A percentile compares a stretch with the other conserved stretches of the same genome.
Conservation (phyloP, 2,329 filamentous ascomycete genomes). For the Alternaria alternata region DNA sequence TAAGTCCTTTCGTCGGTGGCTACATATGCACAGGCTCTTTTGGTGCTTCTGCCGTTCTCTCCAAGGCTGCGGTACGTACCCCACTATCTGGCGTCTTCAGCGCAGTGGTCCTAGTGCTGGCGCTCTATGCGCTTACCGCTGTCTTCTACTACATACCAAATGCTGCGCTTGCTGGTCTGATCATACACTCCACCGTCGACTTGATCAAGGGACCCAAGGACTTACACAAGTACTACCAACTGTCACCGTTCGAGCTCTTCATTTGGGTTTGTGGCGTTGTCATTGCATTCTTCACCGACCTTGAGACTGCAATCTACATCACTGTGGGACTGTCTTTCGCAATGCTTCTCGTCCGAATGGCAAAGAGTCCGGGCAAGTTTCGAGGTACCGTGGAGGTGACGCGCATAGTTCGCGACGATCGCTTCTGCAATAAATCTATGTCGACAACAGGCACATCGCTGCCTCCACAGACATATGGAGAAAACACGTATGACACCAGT, state of each 20-base stretch:
- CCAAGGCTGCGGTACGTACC: conserved; percentile 89
- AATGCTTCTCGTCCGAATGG: conserved; percentile 75
- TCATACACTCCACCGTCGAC: conserved; percentile 92
- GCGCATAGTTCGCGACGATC: conserved; percentile 51
- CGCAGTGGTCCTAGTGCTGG: conserved; percentile 79
- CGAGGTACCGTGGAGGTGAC: conserved; percentile 30
- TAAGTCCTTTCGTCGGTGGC: conserved; percentile 86
- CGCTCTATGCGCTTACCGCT: conserved; percentile 83
- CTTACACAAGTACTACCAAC: conserved; percentile 90
- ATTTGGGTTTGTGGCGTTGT: conserved; percentile 92
- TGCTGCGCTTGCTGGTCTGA: conserved; percentile 80
- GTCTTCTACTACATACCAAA: conserved; percentile 93
- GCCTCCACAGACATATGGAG: conserved; percentile 45
- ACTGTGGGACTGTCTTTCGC: conserved; percentile 79
- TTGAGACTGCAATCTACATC: conserved; percentile 89
- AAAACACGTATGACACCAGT: neutral
- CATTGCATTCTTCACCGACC: conserved; percentile 82
- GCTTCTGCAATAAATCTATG: conserved; percentile 54
- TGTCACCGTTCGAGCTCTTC: conserved; percentile 84
- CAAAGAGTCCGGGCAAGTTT: conserved; percentile 35
- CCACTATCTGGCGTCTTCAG: conserved; percentile 89
- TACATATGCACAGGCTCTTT: conserved; percentile 94
- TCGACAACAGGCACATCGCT: conserved; percentile 48
- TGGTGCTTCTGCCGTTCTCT: conserved; percentile 91
- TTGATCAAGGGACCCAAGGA: conserved; percentile 87